A percentile compares a stretch with the other conserved stretches of the same genome.
Evolutionary conservation across 805 yeast species (phyloP).

Genomic region (Candida nemodendra): DNA sequence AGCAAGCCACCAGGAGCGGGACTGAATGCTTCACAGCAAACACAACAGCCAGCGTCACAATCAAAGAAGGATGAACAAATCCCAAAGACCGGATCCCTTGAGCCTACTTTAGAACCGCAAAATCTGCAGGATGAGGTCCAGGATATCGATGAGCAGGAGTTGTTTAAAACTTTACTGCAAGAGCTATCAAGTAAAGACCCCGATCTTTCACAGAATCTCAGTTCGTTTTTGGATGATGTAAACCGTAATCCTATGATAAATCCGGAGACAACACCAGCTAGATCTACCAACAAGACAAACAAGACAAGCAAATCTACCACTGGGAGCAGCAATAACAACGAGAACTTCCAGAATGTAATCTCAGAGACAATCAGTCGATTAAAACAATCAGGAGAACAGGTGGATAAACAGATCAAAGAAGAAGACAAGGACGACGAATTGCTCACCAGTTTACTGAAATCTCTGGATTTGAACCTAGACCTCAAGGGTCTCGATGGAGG

Average conservation of each 20-base stretch:
- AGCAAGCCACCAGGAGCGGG: conserved; percentile 59
- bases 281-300: conserved; percentile 14
- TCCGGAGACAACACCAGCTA: conserved; percentile 1
- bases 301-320: conserved; percentile 10
- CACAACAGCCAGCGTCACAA: not conserved
- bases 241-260: conserved; percentile 2
- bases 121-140: conserved; percentile 18
- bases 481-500: conserved; percentile 16
- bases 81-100: not conserved
- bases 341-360: conserved; percentile 68
- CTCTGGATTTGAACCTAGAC: conserved; percentile 49
- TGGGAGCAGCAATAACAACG: conserved; percentile 14
- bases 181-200: conserved; percentile 30
- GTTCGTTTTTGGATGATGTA: conserved; percentile 23
- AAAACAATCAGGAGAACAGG: conserved; percentile 69
- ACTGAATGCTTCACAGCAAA: conserved; percentile 5
- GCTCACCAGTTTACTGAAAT: conserved; percentile 62
- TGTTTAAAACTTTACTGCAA: conserved; percentile 22
- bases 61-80: not conserved
- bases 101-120: conserved; percentile 9
- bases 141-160: conserved; percentile 22
- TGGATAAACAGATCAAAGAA: conserved; percentile 54
- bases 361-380: conserved; percentile 77
- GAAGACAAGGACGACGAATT: conserved; percentile 44
- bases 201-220: conserved; percentile 24